Conservation (phyloP, 176 grass and related monocot species). For the Ampelocalamus luodianensis region DNA sequence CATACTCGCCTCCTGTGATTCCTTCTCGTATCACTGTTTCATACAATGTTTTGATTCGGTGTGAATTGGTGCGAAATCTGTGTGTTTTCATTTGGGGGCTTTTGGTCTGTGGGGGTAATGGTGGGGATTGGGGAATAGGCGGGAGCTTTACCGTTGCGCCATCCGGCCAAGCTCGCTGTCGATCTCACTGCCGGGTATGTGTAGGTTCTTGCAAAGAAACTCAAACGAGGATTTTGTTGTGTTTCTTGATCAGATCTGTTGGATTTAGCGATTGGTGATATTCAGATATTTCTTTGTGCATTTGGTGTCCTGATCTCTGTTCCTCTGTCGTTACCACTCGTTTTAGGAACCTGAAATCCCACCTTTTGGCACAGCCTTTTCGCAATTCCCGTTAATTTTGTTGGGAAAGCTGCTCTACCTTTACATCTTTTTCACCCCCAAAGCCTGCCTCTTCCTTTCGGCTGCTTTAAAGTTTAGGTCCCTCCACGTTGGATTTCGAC, state of each 20-base stretch:
- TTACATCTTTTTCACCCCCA: neutral
- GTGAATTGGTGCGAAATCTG: neutral
- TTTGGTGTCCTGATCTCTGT: neutral
- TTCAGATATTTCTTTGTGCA: constrained; percentile 17
- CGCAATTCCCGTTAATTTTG: neutral
- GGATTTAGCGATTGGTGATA: neutral
- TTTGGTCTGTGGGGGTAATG: neutral
- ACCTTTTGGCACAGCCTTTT: constrained; percentile 25
- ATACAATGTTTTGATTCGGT: constrained; percentile 8
- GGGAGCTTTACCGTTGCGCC: neutral
- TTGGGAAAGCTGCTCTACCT: neutral
- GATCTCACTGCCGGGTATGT: neutral
- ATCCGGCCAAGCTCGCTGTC: neutral
- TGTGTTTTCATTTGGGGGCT: neutral
- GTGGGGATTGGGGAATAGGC: neutral
- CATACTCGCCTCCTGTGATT: neutral
- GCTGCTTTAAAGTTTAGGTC: neutral
- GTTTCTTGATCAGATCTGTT: constrained; percentile 35
- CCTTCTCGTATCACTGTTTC: neutral
- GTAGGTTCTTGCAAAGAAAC: neutral
- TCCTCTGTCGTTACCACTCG: constrained; percentile 15
- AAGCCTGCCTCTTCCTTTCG: neutral
- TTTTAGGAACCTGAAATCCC: neutral
- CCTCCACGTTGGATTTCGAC: neutral
- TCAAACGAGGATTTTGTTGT: neutral